Base-by-base conservation (phyloP, 108 stramenopile genomes). In the Discostella pseudostelligera region DNA sequence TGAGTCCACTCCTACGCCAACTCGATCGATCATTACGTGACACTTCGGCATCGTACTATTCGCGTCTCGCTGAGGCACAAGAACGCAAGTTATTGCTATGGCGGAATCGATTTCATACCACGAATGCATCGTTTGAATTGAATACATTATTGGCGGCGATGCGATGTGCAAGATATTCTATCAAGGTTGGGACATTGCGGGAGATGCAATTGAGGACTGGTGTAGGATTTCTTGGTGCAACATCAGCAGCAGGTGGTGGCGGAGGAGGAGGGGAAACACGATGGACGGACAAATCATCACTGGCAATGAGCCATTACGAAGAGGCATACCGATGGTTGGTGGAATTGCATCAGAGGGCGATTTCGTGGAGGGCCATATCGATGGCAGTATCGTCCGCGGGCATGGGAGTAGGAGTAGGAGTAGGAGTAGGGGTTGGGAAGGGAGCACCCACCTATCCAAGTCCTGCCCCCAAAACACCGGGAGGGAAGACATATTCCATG, bases 91-190 rank as follows among this genome's bases (percentile, higher is more conserved):
- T 78, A 24, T 20, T 59, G 5, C 16, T 66, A 46, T 78, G 76
- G 76, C 39, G 69, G 16, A 78, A 78, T 62, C 45, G 76, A 39
- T 70, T 70, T 62, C 69, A 62, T 36, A 53, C 44, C 22, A 49
- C 76, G 42, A 66, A 78, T 50, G 44, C 64, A 14, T 70, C 69
- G 43, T 78, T 78, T 39, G 76, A 65, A 25, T 59, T 78, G 0
- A 70, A 78, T 62, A 78, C 69, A n/a, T 17, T 69, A 1, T 39
- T 70, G 37, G 63, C 69, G 16, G 67, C 56, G 24, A 59, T 78
- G 36, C 53, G 76, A 47, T 78, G 76, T 49, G 76, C 57, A 21
- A 45, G 76, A n/a, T 78, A 78, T 57, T 58, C 69, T 0, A 17
- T 67, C 16, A 78, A 78, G 62, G 67, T 55, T 39, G 76, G 57